Conservation (phyloP, 257 asterid genomes). For the Nicotiana paniculata region DNA sequence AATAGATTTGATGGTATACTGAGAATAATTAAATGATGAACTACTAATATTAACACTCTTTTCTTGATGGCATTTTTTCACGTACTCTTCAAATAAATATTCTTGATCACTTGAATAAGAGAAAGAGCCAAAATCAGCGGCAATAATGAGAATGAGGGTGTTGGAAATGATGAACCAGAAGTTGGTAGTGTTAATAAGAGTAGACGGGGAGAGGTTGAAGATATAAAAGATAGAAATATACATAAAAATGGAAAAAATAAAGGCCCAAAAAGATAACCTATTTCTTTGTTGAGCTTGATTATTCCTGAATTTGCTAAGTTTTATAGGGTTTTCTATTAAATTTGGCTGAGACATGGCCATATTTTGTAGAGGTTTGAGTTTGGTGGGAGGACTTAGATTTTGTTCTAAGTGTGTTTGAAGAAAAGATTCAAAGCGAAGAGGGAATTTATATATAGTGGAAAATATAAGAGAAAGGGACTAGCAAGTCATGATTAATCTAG, state of each 20-base stretch:
- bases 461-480: constrained; percentile 5
- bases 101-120: constrained; percentile 23
- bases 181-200: constrained; percentile 41
- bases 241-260: constrained; percentile 24
- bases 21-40: constrained; percentile 1
- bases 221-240: constrained; percentile 40
- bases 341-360: constrained; percentile 25
- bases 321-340: constrained; percentile 14
- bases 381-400: constrained; percentile 2
- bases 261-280: constrained; percentile 41
- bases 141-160: constrained; percentile 58
- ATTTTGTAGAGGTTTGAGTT: constrained; percentile 4
- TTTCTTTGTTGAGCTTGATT: constrained; percentile 21
- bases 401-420: background rate
- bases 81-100: constrained; percentile 17
- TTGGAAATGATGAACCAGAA: constrained; percentile 67
- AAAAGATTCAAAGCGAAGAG: constrained; percentile 5
- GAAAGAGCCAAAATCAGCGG: constrained; percentile 44
- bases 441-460: constrained; percentile 31
- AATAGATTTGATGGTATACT: background rate
- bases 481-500: background rate
- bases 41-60: background rate
- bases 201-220: constrained; percentile 48
- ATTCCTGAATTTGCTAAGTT: constrained; percentile 21
- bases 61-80: constrained; percentile 5